Evolutionary conservation across 169 alveolate species (phyloP), one percentile per base, ranked within the genome.

Genomic region (Plasmodium reichenowi): DNA sequence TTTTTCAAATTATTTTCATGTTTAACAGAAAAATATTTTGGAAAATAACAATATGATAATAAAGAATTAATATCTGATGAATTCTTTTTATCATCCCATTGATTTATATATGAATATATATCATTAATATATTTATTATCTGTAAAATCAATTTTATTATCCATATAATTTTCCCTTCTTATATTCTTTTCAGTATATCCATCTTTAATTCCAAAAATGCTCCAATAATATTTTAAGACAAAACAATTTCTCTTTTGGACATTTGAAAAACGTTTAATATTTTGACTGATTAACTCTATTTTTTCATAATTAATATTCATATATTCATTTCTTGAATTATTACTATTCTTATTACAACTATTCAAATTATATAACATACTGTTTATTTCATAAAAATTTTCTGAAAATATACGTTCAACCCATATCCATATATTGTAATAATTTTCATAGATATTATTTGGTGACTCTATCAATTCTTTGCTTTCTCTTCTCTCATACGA

Each of bases 391-490:
- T 59, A 86, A 72, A 72, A 72, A 43, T 71, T 71, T 12, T 86
- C 72, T 8, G 58, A 72, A 72, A 70, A 86, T 13, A 86, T 60
- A 29, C 87, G 26, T 20, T 86, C 92, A 24, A 86, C 45, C 92
- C 92, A 86, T 60, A 62, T 47, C 92, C 92, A 86, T 62, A 86
- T 66, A 64, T 86, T 86, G 47, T 60, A 47, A 73, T 86, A 86
- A 56, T 72, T 86, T 13, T 86, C 87, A 58, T 72, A 86, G 1
- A 86, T 70, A 20, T 72, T 13, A 26, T 20, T 26, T 15, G 85
- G 86, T n/a, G 64, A 24, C 26, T 72, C 74, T 12, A 83, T 52
- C 12, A 58, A 17, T 50, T 15, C 8, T 20, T 22, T 17, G 2
- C n/a, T 7, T 7, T 50, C 52, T 8, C 47, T 38, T 38, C 7